Conservation (phyloP, 768 basidiomycete genomes). For the Mrakia gelida region DNA sequence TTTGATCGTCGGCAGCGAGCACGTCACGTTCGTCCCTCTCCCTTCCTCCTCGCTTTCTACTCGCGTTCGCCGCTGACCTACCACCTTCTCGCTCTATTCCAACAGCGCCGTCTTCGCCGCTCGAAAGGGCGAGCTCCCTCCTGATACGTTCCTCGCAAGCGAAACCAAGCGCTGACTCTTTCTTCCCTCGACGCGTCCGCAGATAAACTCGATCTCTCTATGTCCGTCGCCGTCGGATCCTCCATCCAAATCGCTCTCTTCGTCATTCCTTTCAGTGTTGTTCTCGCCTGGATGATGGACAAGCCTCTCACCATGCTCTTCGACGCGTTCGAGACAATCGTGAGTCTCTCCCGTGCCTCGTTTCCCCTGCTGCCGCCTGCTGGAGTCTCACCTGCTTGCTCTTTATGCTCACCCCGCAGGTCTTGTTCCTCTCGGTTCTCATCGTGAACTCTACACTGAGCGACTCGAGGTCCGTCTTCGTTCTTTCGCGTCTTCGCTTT, state of each 20-base stretch:
- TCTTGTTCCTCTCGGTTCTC: conserved; percentile 52
- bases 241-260: conserved; percentile 41
- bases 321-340: conserved; percentile 41
- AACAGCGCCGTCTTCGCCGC: conserved; percentile 30
- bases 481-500: background rate
- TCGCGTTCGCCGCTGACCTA: no score
- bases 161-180: no score
- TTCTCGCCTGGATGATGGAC: conserved; percentile 42
- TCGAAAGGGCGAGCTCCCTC: conserved; percentile 25
- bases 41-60: no score
- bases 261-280: conserved; percentile 40
- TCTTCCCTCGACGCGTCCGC: conserved; percentile 52
- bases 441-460: conserved; percentile 76
- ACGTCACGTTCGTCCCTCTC: background rate
- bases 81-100: no score
- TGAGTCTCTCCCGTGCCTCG: conserved; percentile 45
- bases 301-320: conserved; percentile 42
- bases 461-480: conserved; percentile 61
- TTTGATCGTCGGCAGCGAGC: conserved; percentile 64
- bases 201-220: conserved; percentile 32
- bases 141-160: no score
- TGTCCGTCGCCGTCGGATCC: conserved; percentile 39
- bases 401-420: conserved; percentile 71
- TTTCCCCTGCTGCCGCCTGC: conserved; percentile 50
- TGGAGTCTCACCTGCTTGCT: background rate